A percentile compares a stretch with the other conserved stretches of the same genome.
These are phyloP conservation scores for Wickerhamomyces kurtzmanii DNA, from an alignment of 805 yeast species.

Conservation along the genomic window DNA sequence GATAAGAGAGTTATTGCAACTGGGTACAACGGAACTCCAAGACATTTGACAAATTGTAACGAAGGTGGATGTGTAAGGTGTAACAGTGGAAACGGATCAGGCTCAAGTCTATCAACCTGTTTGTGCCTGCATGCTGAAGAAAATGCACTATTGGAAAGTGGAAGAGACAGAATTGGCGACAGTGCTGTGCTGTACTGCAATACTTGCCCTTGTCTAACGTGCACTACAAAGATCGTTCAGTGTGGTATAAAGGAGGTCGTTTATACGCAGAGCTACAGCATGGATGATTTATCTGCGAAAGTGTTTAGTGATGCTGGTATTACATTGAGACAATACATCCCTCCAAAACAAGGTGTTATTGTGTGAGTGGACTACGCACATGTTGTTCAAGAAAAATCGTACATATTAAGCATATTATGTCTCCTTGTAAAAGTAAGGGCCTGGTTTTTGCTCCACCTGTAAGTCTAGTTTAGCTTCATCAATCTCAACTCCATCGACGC, in stretches of 20 bases:
- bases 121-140: constrained; percentile 96
- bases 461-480: constrained; percentile 30
- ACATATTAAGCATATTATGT: constrained; percentile 21
- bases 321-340: constrained; percentile 47
- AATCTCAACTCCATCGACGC: constrained; percentile 44
- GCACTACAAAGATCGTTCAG: constrained; percentile 92
- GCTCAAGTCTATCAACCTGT: constrained; percentile 71
- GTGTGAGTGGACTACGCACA: too few species aligned
- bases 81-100: constrained; percentile 55
- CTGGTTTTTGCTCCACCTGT: constrained; percentile 34
- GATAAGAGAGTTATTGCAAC: constrained; percentile 86
- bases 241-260: constrained; percentile 87
- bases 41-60: constrained; percentile 79
- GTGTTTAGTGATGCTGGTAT: constrained; percentile 74
- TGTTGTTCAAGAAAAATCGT: too few species aligned
- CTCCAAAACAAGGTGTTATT: constrained; percentile 14
- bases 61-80: constrained; percentile 95
- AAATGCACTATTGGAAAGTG: constrained; percentile 89
- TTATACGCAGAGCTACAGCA: constrained; percentile 83
- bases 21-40: constrained; percentile 96
- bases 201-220: constrained; percentile 95
- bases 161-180: constrained; percentile 70
- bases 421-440: constrained; percentile 46
- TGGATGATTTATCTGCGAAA: constrained; percentile 71
- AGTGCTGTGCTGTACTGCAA: constrained; percentile 76